Percentiles rank a stretch among this genome's conserved stretches.
phyloP scores from a whole-genome alignment of 768 basidiomycete species.

The Candolleomyces eurysporus region DNA sequence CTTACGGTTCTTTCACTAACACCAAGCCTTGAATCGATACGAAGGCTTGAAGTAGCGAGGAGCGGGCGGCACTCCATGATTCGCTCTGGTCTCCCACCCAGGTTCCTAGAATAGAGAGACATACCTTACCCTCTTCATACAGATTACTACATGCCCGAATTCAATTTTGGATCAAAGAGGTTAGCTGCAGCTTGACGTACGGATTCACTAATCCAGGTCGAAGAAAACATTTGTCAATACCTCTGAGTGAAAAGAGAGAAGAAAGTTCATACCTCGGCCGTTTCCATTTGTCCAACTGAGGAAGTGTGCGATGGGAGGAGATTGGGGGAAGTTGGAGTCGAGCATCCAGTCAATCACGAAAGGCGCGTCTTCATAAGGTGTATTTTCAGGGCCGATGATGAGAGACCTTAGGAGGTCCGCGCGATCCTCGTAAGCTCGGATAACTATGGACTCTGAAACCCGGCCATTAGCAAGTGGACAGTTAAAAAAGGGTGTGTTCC shows the following conservation, averaged over 20 bases:
- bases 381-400: constrained; percentile 91
- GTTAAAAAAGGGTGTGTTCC: neutral
- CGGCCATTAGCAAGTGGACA: neutral
- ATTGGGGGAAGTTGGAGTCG: constrained; percentile 79
- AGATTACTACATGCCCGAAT: constrained; percentile 63
- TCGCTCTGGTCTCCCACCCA: constrained; percentile 90
- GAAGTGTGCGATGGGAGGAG: constrained; percentile 86
- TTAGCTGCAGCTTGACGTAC: constrained; percentile 40
- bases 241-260: neutral
- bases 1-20: constrained; percentile 88
- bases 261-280: constrained; percentile 61
- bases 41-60: constrained; percentile 86
- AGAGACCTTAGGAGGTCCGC: constrained; percentile 82
- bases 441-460: constrained; percentile 73
- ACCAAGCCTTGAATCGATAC: constrained; percentile 95
- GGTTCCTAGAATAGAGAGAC: constrained; percentile 86
- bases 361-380: constrained; percentile 93
- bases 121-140: constrained; percentile 95
- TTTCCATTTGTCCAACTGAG: constrained; percentile 94
- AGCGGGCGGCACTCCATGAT: constrained; percentile 81
- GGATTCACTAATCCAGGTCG: constrained; percentile 57
- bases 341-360: constrained; percentile 95
- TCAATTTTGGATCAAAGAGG: neutral
- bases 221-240: neutral
- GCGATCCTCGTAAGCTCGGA: constrained; percentile 89